Evolutionary conservation across 768 basidiomycete genomes (phyloP).

Genomic region (Crassisporium funariophilum): DNA sequence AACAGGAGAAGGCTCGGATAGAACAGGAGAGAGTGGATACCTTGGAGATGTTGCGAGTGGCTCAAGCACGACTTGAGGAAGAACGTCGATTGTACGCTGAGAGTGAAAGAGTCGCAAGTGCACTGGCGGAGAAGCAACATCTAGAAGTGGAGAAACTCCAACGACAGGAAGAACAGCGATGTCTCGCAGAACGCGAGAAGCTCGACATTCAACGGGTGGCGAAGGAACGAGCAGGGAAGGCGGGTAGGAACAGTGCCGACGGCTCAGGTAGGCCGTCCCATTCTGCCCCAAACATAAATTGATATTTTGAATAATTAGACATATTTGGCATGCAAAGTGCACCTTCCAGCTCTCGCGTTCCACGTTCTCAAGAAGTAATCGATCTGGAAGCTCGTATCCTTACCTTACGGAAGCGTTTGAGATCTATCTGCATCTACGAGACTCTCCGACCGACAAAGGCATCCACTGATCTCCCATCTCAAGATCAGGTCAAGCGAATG

Average conservation of each 20-base stretch:
- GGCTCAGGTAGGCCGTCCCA: conserved; percentile 13
- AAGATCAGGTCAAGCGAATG: conserved; percentile 49
- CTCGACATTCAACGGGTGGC: background rate
- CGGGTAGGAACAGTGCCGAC: conserved; percentile 3
- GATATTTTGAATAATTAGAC: conserved; percentile 35
- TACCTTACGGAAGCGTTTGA: conserved; percentile 58
- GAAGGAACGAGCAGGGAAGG: background rate
- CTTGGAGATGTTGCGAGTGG: conserved; percentile 8
- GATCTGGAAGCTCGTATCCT: conserved; percentile 54
- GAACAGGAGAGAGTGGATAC: conserved; percentile 17
- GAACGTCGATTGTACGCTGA: conserved; percentile 9
- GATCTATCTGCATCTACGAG: conserved; percentile 61
- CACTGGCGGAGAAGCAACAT: background rate
- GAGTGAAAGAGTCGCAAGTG: conserved; percentile 5
- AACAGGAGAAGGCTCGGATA: conserved; percentile 17
- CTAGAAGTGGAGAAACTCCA: conserved; percentile 1
- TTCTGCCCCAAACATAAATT: background rate
- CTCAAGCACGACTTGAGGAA: conserved; percentile 9
- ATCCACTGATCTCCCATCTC: conserved; percentile 52
- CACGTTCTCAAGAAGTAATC: conserved; percentile 40
- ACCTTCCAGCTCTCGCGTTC: conserved; percentile 30
- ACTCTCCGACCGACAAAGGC: conserved; percentile 45
- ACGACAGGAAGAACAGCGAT: conserved; percentile 1
- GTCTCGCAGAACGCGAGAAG: background rate
- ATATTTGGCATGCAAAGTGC: conserved; percentile 53